Percentiles rank a stretch among this genome's conserved stretches.
phyloP scores from a whole-genome alignment of 2,329 filamentous ascomycete species.

The Sporothrix protearum region DNA sequence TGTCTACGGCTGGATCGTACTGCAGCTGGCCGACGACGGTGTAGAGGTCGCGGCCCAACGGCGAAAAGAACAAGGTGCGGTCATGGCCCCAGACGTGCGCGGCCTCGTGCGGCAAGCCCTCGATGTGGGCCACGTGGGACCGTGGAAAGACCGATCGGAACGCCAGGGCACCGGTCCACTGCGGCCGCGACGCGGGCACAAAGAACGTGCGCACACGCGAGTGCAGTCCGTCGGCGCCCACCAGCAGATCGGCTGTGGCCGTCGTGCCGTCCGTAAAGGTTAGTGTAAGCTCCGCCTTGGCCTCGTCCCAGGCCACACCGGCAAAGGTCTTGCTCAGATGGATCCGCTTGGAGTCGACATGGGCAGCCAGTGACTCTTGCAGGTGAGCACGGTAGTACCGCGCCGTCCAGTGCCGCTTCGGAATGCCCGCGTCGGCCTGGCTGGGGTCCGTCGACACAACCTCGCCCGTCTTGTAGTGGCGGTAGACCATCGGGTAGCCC shows the following conservation, averaged over 20 bases:
- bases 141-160: constrained; percentile 45
- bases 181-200: constrained; percentile 39
- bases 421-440: constrained; percentile 38
- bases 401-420: constrained; percentile 41
- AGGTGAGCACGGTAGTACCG: constrained; percentile 49
- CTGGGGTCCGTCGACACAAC: constrained; percentile 44
- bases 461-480: constrained; percentile 44
- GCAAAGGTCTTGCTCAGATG: constrained; percentile 44
- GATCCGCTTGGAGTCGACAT: constrained; percentile 42
- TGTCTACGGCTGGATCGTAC: constrained; percentile 34
- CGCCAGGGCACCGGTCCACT: constrained; percentile 45
- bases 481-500: constrained; percentile 45
- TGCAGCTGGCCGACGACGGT: constrained; percentile 44
- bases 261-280: constrained; percentile 48
- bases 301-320: constrained; percentile 35
- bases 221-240: constrained; percentile 54
- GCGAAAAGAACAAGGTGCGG: constrained; percentile 44
- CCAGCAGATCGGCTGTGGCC: constrained; percentile 44
- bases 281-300: constrained; percentile 36
- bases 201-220: constrained; percentile 46
- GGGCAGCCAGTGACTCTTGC: constrained; percentile 46
- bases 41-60: constrained; percentile 41
- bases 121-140: constrained; percentile 40
- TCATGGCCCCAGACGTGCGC: constrained; percentile 45
- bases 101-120: constrained; percentile 41